A percentile compares a stretch with the other conserved stretches of the same genome.
phyloP scores from a whole-genome alignment of 129 eudicot species.

The Cynara cardunculus region DNA sequence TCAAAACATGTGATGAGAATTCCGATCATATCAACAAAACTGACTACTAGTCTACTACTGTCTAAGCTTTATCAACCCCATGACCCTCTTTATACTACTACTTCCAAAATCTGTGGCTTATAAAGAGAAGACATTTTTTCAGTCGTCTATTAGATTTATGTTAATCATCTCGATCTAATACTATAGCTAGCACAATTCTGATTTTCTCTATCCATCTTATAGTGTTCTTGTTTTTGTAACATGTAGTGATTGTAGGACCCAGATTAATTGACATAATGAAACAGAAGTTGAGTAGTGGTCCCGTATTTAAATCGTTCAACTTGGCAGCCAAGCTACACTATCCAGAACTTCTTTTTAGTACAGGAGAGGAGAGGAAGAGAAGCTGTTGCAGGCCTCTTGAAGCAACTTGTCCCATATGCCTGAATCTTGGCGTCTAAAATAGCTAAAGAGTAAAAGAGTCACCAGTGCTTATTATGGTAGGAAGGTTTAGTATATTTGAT shows the following conservation, averaged over 20 bases:
- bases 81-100: background rate
- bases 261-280: background rate
- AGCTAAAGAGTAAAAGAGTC: background rate
- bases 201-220: no score
- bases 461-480: no score
- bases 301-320: background rate
- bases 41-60: conserved; percentile 18
- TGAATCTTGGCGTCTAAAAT: background rate
- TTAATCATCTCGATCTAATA: no score
- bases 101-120: conserved; percentile 23
- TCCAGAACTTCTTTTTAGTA: no score
- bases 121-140: conserved; percentile 10
- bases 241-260: background rate
- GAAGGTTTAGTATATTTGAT: no score
- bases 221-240: background rate
- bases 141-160: background rate
- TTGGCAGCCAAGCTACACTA: background rate
- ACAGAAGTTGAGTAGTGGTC: background rate
- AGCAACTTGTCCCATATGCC: background rate
- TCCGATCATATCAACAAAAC: conserved; percentile 17
- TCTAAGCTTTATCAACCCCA: conserved; percentile 1
- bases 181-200: no score
- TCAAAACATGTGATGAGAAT: conserved; percentile 18
- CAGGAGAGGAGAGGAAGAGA: background rate
- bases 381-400: background rate